Evolutionary conservation across 2,329 filamentous ascomycete genomes (phyloP).

Genomic region (Metarhizium guizhouense): DNA sequence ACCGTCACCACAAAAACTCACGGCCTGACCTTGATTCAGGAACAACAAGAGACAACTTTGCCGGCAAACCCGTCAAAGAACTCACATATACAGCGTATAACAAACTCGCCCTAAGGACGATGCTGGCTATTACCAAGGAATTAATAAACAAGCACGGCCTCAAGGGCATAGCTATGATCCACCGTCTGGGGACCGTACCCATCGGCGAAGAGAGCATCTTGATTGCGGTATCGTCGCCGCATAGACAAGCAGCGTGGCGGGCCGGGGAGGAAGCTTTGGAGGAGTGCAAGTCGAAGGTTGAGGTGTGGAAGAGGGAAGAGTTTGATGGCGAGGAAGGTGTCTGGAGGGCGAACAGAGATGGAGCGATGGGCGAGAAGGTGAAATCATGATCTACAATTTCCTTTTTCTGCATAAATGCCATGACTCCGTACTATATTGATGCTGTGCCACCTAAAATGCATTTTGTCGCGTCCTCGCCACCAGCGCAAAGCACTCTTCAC

Average conservation of each 20-base stretch:
- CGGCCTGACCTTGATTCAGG: slow-evolving; percentile 34
- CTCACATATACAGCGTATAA: slow-evolving; percentile 70
- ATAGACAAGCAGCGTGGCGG: slow-evolving; percentile 76
- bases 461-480: not conserved
- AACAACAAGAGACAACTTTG: slow-evolving; percentile 70
- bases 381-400: not conserved
- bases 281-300: slow-evolving; percentile 74
- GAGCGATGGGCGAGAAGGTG: slow-evolving; percentile 45
- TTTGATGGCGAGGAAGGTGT: slow-evolving; percentile 71
- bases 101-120: slow-evolving; percentile 58
- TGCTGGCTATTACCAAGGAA: slow-evolving; percentile 53
- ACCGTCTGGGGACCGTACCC: slow-evolving; percentile 76
- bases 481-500: not conserved
- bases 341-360: slow-evolving; percentile 84
- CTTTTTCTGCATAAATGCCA: not conserved
- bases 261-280: slow-evolving; percentile 87
- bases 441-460: not conserved
- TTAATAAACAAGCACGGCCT: slow-evolving; percentile 55
- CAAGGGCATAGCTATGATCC: slow-evolving; percentile 67
- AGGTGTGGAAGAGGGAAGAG: slow-evolving; percentile 92
- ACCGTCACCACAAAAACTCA: not conserved
- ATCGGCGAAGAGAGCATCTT: slow-evolving; percentile 91
- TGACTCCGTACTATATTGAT: not conserved
- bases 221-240: slow-evolving; percentile 75
- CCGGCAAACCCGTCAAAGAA: slow-evolving; percentile 59